phyloP scores from a whole-genome alignment of 1,139 yeast species.

The Candida sp. region DNA sequence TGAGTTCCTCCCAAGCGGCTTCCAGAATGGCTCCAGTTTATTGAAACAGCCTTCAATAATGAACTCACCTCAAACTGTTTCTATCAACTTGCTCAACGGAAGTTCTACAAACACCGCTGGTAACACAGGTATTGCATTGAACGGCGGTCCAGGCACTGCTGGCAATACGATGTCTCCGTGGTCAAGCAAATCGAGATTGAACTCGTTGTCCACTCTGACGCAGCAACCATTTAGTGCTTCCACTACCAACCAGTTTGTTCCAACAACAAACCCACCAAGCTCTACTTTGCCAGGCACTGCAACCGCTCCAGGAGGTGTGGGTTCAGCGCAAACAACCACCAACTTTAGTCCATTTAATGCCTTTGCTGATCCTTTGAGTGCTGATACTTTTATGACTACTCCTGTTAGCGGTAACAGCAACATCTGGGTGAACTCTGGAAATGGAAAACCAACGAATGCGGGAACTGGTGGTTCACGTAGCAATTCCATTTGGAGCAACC shows the following conservation, averaged over 20 bases:
- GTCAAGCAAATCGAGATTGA: slow-evolving; percentile 16
- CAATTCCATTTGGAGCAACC: slow-evolving; percentile 37
- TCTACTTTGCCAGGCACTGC: slow-evolving; percentile 7
- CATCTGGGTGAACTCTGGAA: slow-evolving; percentile 25
- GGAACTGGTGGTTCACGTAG: slow-evolving; percentile 17
- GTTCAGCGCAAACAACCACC: neutral
- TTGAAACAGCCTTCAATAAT: slow-evolving; percentile 4
- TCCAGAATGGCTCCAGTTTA: slow-evolving; percentile 2
- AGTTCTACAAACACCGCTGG: neutral
- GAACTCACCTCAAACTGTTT: slow-evolving; percentile 13
- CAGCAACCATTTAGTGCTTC: slow-evolving; percentile 5
- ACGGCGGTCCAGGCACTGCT: neutral
- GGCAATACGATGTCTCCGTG: slow-evolving; percentile 14
- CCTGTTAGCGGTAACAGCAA: slow-evolving; percentile 11
- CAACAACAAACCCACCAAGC: slow-evolving; percentile 1
- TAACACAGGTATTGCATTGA: neutral
- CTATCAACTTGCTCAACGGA: slow-evolving; percentile 9
- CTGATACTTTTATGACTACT: slow-evolving; percentile 11
- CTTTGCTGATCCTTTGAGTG: slow-evolving; percentile 13
- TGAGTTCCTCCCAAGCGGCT: slow-evolving; percentile 6
- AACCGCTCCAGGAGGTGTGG: neutral
- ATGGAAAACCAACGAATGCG: slow-evolving; percentile 5
- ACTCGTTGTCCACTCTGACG: slow-evolving; percentile 11
- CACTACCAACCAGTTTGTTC: neutral
- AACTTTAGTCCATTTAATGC: slow-evolving; percentile 17